Percentiles rank a stretch among this genome's conserved stretches.
These are phyloP conservation scores for Brassica rapa DNA, from an alignment of 345 rosid species.

Conservation along the genomic window DNA sequence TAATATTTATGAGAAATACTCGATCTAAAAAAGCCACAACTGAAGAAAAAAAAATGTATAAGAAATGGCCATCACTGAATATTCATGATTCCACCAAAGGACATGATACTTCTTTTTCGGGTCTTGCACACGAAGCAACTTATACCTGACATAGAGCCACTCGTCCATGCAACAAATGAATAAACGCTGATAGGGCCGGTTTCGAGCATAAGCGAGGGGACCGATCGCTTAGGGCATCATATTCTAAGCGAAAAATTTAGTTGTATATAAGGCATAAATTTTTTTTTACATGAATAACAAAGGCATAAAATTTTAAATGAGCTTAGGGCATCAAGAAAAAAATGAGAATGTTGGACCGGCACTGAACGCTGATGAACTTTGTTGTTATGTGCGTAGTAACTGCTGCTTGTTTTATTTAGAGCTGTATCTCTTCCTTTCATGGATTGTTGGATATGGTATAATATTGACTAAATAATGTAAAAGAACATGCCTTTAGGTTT, in stretches of 20 bases:
- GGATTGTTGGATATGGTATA: constrained; percentile 17
- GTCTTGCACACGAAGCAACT: constrained; percentile 28
- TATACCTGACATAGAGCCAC: constrained; percentile 20
- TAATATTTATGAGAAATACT: neutral
- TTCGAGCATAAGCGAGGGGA: too few species aligned
- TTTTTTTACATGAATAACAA: too few species aligned
- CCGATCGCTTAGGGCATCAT: too few species aligned
- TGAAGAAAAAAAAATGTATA: neutral
- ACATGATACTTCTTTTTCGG: constrained; percentile 27
- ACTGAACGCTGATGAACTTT: constrained; percentile 9
- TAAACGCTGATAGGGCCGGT: neutral
- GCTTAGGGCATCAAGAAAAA: too few species aligned
- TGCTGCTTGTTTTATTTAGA: constrained; percentile 3
- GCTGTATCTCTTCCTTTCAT: neutral
- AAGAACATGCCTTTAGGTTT: constrained; percentile 13
- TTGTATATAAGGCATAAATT: too few species aligned
- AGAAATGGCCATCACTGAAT: neutral
- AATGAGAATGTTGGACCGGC: too few species aligned
- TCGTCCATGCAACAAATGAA: constrained; percentile 15
- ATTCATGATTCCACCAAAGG: constrained; percentile 18
- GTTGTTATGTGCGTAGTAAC: neutral
- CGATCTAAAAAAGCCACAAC: neutral
- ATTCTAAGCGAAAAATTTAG: too few species aligned
- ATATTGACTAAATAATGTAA: neutral
- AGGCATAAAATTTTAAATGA: too few species aligned